Base-by-base conservation (phyloP, 2,329 filamentous ascomycete species). In the Byssochlamys sp. region DNA sequence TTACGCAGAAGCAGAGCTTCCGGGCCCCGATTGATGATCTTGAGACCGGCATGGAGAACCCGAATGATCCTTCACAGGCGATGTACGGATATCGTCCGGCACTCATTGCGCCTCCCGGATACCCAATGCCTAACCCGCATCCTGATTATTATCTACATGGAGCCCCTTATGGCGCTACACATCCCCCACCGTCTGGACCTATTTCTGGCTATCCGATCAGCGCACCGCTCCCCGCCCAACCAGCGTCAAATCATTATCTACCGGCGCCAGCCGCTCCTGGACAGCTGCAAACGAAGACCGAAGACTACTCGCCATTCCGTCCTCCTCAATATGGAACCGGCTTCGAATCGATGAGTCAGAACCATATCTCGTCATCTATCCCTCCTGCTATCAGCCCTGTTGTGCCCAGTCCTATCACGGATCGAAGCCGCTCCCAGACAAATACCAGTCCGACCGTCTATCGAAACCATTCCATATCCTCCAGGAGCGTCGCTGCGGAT, bases 1-100 rank as follows among this genome's bases (percentile, higher is more conserved):
- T 89, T 28, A 75, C 84, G 49, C 78, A 78, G 14, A 80, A 81
- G 54, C 83, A 86, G 65, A 88, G 84, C 70, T 89, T 89, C 72
- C 81, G 86, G 7, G 78, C 83, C 0, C 83, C 84, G 0, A 78
- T 88, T 31, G 83, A 88, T 55, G 84, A 88, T 53, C 67, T 80
- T 2, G 82, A 84, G 55, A 69, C 73, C 5, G 64, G 61, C 12
- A 60, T 77, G 53, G 74, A 78, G 49, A 72, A 67, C 55, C 61
- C 71, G 19, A 67, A 67, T 33, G 73, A 77, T 56, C 70, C 73
- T 1, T 67, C 70, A 1, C 71, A 75, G 57, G 62, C 68, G 2
- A 52, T 73, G 1, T 78, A 77, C 60, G 69, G 69, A 10, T 77
- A 77, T 62, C 73, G 75, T 50, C 67, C 70, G 9, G 69, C 68